Percentiles rank a stretch among this genome's conserved stretches.
Evolutionary conservation across 352 stramenopile genomes (phyloP).

Genomic region (Globisporangium megalacanthum): DNA sequence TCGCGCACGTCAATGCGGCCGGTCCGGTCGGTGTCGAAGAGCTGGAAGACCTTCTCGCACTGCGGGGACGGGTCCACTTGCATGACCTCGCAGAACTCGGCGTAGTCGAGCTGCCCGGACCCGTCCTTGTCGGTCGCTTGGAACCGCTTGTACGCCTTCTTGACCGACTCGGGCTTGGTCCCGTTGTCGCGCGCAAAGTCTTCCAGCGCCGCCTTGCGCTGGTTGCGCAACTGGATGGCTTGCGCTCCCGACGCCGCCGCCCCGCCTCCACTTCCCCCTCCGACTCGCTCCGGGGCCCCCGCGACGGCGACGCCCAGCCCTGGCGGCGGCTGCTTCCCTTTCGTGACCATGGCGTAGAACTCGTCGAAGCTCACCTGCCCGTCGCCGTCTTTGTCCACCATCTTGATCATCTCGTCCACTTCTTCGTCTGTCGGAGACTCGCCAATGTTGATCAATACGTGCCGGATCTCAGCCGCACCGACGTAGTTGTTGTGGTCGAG

Average conservation of each 20-base stretch:
- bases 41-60: constrained; percentile 91
- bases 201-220: constrained; percentile 87
- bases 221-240: constrained; percentile 91
- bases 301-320: constrained; percentile 55
- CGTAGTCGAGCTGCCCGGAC: constrained; percentile 95
- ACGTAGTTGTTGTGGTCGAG: constrained; percentile 94
- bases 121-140: constrained; percentile 93
- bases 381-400: constrained; percentile 92
- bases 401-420: constrained; percentile 90
- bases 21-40: constrained; percentile 93
- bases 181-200: constrained; percentile 94
- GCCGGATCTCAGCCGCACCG: constrained; percentile 87
- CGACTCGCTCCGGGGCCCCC: constrained; percentile 25
- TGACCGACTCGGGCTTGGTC: constrained; percentile 95
- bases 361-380: constrained; percentile 92
- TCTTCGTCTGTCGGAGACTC: constrained; percentile 95
- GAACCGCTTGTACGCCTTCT: constrained; percentile 96
- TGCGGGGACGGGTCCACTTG: constrained; percentile 90
- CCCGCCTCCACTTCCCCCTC: constrained; percentile 18
- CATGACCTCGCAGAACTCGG: constrained; percentile 96
- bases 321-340: constrained; percentile 87
- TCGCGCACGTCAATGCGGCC: constrained; percentile 91
- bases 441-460: constrained; percentile 94
- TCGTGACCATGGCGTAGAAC: constrained; percentile 95
- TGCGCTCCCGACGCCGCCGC: constrained; percentile 36